A percentile compares a stretch with the other conserved stretches of the same genome.
These are phyloP conservation scores for Russula olivacea DNA, from an alignment of 768 basidiomycete species.

Conservation along the genomic window DNA sequence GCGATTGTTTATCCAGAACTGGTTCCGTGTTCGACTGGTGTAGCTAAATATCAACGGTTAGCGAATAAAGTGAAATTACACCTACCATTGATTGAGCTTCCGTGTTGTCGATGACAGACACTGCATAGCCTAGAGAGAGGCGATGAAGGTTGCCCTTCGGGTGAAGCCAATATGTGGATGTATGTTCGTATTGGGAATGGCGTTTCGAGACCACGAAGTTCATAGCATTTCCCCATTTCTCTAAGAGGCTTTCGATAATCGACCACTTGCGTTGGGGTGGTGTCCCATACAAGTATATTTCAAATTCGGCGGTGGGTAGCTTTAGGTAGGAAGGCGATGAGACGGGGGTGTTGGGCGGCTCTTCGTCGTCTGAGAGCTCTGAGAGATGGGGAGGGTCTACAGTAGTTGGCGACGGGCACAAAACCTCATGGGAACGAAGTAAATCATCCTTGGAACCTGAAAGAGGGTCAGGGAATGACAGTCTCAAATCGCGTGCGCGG, in stretches of 20 bases:
- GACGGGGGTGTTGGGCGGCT: conserved; percentile 5
- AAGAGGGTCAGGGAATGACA: conserved; percentile 82
- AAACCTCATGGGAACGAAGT: conserved; percentile 52
- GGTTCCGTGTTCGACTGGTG: conserved; percentile 39
- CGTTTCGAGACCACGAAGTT: conserved; percentile 28
- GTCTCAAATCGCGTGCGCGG: conserved; percentile 64
- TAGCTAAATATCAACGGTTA: conserved; percentile 37
- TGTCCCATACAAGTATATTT: conserved; percentile 62
- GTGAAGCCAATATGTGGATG: conserved; percentile 26
- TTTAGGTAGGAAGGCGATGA: conserved; percentile 23
- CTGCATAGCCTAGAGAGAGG: conserved; percentile 30
- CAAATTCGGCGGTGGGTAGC: conserved; percentile 40
- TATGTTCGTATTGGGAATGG: conserved; percentile 25
- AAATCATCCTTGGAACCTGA: conserved; percentile 60
- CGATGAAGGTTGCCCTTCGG: conserved; percentile 30
- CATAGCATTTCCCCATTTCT: conserved; percentile 44
- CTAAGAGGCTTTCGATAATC: conserved; percentile 53
- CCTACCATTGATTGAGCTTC: conserved; percentile 35
- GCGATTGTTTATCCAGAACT: conserved; percentile 43
- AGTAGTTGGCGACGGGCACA: conserved; percentile 36
- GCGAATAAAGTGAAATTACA: conserved; percentile 28
- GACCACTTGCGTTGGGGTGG: conserved; percentile 55
- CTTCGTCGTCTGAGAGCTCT: conserved; percentile 26
- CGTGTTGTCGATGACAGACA: conserved; percentile 39
- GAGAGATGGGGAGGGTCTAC: conserved; percentile 27